Evolutionary conservation across 2,329 filamentous ascomycete genomes (phyloP).

Genomic region (Escovopsis weberi): DNA sequence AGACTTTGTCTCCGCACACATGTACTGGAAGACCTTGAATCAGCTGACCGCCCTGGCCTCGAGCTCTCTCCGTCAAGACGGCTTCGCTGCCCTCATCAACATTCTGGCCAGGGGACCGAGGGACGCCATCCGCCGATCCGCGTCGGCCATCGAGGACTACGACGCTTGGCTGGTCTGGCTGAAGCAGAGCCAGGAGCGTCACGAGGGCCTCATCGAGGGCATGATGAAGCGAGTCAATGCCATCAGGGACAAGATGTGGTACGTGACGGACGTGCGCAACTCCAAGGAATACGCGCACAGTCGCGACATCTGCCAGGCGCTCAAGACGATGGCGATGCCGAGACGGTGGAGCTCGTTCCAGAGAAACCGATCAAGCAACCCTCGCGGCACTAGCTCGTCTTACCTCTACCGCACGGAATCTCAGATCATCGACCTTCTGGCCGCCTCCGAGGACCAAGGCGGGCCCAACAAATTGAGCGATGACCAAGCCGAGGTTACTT

Average conservation of each 20-base stretch:
- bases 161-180: constrained; percentile 74
- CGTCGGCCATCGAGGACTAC: constrained; percentile 61
- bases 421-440: constrained; percentile 76
- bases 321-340: constrained; percentile 77
- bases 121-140: constrained; percentile 54
- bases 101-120: constrained; percentile 60
- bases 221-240: constrained; percentile 62
- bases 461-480: constrained; percentile 94
- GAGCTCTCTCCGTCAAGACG: constrained; percentile 47
- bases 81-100: constrained; percentile 57
- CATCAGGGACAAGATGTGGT: constrained; percentile 96
- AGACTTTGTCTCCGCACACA: constrained; percentile 70
- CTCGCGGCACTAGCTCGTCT: constrained; percentile 34
- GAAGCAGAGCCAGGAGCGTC: constrained; percentile 65
- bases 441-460: constrained; percentile 68
- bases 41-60: constrained; percentile 52
- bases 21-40: constrained; percentile 72
- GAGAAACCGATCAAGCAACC: constrained; percentile 31
- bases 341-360: constrained; percentile 40
- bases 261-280: constrained; percentile 82
- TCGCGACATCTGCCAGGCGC: constrained; percentile 67
- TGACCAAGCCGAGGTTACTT: constrained; percentile 76
- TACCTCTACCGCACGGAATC: constrained; percentile 70
- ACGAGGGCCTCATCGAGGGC: constrained; percentile 57
- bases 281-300: constrained; percentile 81